Conservation (phyloP, 768 basidiomycete species). For the Kwoniella shandongensis region DNA sequence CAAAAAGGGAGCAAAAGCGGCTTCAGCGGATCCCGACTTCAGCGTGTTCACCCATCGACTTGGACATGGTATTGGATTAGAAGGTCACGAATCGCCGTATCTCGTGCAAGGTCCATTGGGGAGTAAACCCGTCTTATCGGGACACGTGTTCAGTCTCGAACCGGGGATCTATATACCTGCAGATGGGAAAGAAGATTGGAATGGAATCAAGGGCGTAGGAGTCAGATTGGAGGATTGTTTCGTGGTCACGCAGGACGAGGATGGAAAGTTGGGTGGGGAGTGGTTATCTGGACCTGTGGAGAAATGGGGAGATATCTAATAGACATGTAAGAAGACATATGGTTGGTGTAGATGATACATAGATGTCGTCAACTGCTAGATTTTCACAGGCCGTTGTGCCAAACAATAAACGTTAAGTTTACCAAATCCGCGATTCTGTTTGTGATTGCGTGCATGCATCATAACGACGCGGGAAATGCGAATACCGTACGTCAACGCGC, state of each 20-base stretch:
- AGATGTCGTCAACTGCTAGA: no score
- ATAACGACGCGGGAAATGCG: no score
- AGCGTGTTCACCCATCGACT: slow-evolving; percentile 71
- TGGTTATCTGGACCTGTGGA: slow-evolving; percentile 45
- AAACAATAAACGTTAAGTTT: no score
- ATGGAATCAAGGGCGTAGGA: slow-evolving; percentile 63
- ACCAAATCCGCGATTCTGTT: no score
- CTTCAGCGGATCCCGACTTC: slow-evolving; percentile 22
- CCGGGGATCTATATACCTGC: slow-evolving; percentile 57
- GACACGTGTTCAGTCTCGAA: slow-evolving; percentile 79
- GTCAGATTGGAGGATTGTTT: slow-evolving; percentile 78
- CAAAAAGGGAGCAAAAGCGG: slow-evolving; percentile 52
- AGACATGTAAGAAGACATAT: no score
- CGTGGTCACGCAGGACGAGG: slow-evolving; percentile 22
- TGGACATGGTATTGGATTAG: slow-evolving; percentile 69
- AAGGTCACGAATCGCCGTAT: slow-evolving; percentile 79
- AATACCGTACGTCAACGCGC: no score
- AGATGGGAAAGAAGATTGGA: slow-evolving; percentile 60
- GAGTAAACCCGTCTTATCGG: slow-evolving; percentile 60
- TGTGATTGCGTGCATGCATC: no score
- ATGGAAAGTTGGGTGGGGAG: slow-evolving; percentile 38
- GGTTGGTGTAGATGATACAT: no score
- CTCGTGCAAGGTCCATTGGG: slow-evolving; percentile 65
- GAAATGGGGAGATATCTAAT: slow-evolving; percentile 27
- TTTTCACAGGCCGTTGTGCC: no score